Evolutionary conservation across 2,329 filamentous ascomycete species (phyloP), one percentile per base, ranked within the genome.

Genomic region (Colletotrichum noveboracense): DNA sequence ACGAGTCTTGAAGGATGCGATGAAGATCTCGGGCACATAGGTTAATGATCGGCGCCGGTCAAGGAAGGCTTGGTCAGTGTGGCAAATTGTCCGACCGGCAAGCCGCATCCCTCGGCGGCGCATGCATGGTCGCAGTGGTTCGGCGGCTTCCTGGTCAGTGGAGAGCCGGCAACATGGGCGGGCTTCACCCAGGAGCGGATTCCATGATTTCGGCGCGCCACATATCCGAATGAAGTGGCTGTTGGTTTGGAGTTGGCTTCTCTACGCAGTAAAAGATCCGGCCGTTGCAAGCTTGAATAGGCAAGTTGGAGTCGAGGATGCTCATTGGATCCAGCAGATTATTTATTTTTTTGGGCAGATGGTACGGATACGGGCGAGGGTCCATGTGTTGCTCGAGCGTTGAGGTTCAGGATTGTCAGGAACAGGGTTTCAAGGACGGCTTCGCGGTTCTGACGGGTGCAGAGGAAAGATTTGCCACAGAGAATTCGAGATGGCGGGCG

Each of bases 41-140:
- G 70, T 73, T 48, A 65, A 69, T 61, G 73, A 75, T 75, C 64
- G 65, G 48, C 73, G 34, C 70, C 64, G 64, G 70, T 75, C 68
- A 67, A 64, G 36, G 52, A 58, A 21, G 32, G 55, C 38, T 61
- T 36, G 56, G 34, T 58, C 21, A 21, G 7, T 68, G 73, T 75
- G 73, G 73, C 73, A 36, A 75, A 68, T 24, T 21, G 36, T n/a
- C 36, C 70, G 55, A 67, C 69, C 64, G 62, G 24, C 68, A 62
- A 66, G 70, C 64, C 62, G 62, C 32, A 36, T 43, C 56, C 36
- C 36, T 43, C 52, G 72, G 72, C 62, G 61, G 30, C 52, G 55
- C 52, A 36, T 48, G 10, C 32, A 48, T 58, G 32, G 34, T 28
- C 28, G 21, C 48, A 48, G 60, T 30, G 21, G 48, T 71, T 30